These are phyloP conservation scores for Colletotrichum horii DNA, from an alignment of 2,329 filamentous ascomycete species.

Conservation along the genomic window DNA sequence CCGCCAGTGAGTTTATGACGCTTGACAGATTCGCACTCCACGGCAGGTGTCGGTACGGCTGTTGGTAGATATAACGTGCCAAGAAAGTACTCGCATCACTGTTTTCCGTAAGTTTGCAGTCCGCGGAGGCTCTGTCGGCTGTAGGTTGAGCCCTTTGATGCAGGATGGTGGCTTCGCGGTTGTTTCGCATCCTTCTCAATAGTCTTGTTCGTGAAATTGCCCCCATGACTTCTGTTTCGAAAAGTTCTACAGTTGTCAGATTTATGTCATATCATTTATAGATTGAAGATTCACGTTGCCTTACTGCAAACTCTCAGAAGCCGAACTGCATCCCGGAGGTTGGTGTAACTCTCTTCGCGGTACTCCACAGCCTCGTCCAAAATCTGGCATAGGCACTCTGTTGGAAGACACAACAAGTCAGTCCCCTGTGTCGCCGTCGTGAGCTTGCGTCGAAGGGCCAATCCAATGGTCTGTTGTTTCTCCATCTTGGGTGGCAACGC, in stretches of 20 bases:
- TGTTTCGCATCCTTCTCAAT: not conserved
- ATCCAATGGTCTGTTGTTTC: not conserved
- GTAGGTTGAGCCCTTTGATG: not conserved
- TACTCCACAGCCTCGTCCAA: not conserved
- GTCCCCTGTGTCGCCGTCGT: fast-evolving
- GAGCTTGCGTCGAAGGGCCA: not conserved
- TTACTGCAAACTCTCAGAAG: not conserved
- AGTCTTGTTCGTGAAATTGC: not conserved
- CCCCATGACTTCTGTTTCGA: not conserved
- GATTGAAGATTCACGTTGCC: not conserved
- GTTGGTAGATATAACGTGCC: not conserved
- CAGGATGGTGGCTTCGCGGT: not conserved
- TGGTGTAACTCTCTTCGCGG: not conserved
- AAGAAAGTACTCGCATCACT: not conserved
- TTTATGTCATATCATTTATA: not conserved
- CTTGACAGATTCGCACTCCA: not conserved
- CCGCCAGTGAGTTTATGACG: not conserved
- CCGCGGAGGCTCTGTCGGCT: not conserved
- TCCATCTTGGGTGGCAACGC: not conserved
- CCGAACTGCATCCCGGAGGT: not conserved
- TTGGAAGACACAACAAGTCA: not conserved
- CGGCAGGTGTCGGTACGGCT: not conserved
- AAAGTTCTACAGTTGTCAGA: not conserved
- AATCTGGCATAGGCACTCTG: not conserved
- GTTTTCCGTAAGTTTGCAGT: not conserved